A percentile compares a stretch with the other conserved stretches of the same genome.
phyloP scores from a whole-genome alignment of 2,329 filamentous ascomycete genomes.

The Verticillium dahliae region DNA sequence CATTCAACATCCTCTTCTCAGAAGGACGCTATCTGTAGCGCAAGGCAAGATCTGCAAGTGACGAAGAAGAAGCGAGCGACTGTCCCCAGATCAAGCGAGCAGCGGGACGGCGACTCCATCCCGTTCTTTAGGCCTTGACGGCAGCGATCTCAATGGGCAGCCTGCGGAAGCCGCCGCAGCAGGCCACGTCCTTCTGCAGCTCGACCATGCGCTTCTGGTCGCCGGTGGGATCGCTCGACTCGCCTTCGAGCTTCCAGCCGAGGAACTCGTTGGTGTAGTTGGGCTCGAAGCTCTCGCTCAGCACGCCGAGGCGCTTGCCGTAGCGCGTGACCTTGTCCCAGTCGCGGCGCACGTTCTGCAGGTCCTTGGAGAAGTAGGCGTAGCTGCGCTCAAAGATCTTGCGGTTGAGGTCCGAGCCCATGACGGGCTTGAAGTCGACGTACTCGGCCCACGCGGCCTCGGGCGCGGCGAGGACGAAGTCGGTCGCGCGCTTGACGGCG shows the following conservation, averaged over 20 bases:
- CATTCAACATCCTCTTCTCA: neutral
- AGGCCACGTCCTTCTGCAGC: constrained; percentile 61
- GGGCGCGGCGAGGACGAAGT: constrained; percentile 61
- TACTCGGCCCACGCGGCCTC: constrained; percentile 61
- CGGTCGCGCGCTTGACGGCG: constrained; percentile 68
- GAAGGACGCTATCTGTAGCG: no score
- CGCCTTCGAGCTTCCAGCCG: constrained; percentile 56
- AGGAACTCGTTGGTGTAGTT: constrained; percentile 73
- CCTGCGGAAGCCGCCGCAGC: constrained; percentile 57
- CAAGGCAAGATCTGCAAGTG: neutral
- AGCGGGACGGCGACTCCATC: neutral
- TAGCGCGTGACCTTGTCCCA: constrained; percentile 75
- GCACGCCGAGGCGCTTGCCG: constrained; percentile 64
- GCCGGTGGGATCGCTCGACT: constrained; percentile 60
- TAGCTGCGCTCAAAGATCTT: constrained; percentile 78
- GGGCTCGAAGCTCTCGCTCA: constrained; percentile 55
- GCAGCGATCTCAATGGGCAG: constrained; percentile 20
- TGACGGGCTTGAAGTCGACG: constrained; percentile 64
- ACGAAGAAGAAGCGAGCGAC: neutral
- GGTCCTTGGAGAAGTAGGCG: constrained; percentile 67
- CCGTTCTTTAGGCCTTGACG: neutral
- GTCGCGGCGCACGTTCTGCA: constrained; percentile 69
- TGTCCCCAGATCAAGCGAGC: neutral
- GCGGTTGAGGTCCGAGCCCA: constrained; percentile 61
- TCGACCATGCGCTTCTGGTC: constrained; percentile 70